A percentile compares a stretch with the other conserved stretches of the same genome.
These are phyloP conservation scores for Colletotrichum sp. DNA, from an alignment of 2,329 filamentous ascomycete species.

Conservation along the genomic window DNA sequence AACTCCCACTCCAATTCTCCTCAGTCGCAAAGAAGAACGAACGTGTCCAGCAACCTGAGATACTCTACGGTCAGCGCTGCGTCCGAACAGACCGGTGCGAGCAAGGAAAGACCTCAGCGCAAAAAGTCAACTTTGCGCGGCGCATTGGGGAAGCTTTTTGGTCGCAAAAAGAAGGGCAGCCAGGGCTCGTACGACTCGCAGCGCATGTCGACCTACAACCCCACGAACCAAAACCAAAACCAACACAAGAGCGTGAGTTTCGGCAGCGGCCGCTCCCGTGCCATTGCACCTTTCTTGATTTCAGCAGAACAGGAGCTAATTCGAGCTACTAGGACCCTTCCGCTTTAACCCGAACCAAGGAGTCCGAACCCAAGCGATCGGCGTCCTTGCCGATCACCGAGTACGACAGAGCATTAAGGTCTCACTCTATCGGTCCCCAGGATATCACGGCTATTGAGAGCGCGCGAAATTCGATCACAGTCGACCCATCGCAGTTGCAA, in stretches of 20 bases:
- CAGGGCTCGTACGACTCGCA: constrained; percentile 32
- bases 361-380: constrained; percentile 56
- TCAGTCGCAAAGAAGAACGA: constrained; percentile 37
- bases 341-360: constrained; percentile 37
- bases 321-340: constrained; percentile 39
- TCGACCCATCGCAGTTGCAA: constrained; percentile 44
- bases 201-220: constrained; percentile 28
- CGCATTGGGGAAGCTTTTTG: constrained; percentile 63
- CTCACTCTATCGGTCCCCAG: constrained; percentile 64
- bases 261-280: constrained; percentile 14
- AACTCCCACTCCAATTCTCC: constrained; percentile 20
- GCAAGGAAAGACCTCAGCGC: constrained; percentile 45
- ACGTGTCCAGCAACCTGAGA: constrained; percentile 45
- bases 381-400: constrained; percentile 66
- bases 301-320: background rate
- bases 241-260: constrained; percentile 58
- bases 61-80: constrained; percentile 54
- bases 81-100: constrained; percentile 36
- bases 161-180: constrained; percentile 58
- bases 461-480: constrained; percentile 57
- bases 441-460: constrained; percentile 59
- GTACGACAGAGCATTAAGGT: constrained; percentile 64
- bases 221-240: constrained; percentile 46
- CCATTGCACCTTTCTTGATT: background rate
- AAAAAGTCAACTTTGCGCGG: constrained; percentile 64